A percentile compares a stretch with the other conserved stretches of the same genome.
These are phyloP conservation scores for Podospora anserina DNA, from an alignment of 495 filamentous ascomycete species.

Conservation along the genomic window DNA sequence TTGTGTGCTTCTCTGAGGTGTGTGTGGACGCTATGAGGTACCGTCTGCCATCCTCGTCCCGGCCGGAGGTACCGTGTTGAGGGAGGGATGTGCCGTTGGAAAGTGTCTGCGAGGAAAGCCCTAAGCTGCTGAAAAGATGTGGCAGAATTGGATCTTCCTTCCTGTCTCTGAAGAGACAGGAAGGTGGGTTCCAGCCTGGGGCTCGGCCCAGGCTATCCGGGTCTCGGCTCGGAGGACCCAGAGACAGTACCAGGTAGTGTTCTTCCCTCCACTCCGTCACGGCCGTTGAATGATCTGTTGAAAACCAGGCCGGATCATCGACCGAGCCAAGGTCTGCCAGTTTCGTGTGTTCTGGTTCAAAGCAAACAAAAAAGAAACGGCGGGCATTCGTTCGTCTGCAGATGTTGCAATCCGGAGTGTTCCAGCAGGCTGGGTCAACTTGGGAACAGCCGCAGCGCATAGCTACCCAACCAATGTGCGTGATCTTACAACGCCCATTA, in stretches of 20 bases:
- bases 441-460: slow-evolving; percentile 3
- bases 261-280: neutral
- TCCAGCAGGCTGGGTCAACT: slow-evolving; percentile 3
- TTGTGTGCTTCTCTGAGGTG: neutral
- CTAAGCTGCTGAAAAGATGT: neutral
- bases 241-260: neutral
- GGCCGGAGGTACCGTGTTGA: neutral
- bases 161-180: neutral
- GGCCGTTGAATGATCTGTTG: neutral
- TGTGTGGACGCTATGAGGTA: neutral
- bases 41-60: neutral
- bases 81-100: neutral
- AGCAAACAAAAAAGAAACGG: neutral
- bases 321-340: neutral
- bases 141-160: neutral
- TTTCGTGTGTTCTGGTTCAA: neutral
- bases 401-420: neutral
- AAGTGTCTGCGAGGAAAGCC: neutral
- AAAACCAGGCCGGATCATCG: neutral
- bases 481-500: neutral
- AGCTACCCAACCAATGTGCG: slow-evolving; percentile 4
- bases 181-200: neutral
- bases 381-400: neutral
- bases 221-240: slow-evolving; percentile 3
- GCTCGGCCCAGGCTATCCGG: neutral